phyloP scores from a whole-genome alignment of 495 filamentous ascomycete species.

The Aspergillus nidulans region DNA sequence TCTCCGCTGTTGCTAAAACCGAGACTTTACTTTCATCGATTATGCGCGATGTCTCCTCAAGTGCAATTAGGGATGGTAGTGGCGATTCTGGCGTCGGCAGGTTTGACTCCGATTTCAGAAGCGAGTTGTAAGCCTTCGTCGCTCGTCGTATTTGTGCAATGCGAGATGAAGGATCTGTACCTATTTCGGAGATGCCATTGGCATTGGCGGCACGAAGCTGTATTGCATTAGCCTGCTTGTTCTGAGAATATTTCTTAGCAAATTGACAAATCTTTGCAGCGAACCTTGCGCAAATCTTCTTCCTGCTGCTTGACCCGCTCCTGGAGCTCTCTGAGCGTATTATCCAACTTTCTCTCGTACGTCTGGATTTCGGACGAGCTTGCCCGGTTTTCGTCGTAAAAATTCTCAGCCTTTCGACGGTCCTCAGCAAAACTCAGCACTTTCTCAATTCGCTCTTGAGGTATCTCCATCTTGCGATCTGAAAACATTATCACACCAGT shows the following conservation, averaged over 20 bases:
- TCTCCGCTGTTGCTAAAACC: constrained; percentile 48
- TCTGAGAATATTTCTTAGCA: background rate
- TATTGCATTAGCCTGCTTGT: constrained; percentile 13
- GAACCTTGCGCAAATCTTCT: constrained; percentile 53
- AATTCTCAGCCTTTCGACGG: constrained; percentile 33
- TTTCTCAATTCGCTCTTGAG: constrained; percentile 32
- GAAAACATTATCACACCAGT: background rate
- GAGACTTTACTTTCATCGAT: constrained; percentile 59
- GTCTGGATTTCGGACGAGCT: constrained; percentile 30
- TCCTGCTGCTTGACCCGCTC: constrained; percentile 62
- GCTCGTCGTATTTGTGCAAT: constrained; percentile 53
- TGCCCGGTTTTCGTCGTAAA: constrained; percentile 30
- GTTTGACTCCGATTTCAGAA: constrained; percentile 55
- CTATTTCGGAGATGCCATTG: constrained; percentile 36
- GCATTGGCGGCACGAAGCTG: constrained; percentile 43
- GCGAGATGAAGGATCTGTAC: constrained; percentile 39
- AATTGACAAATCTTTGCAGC: background rate
- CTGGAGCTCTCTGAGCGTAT: constrained; percentile 61
- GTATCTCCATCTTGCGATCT: constrained; percentile 26
- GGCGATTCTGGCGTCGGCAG: constrained; percentile 63
- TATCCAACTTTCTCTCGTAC: constrained; percentile 53
- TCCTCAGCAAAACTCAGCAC: constrained; percentile 36
- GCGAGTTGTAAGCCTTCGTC: constrained; percentile 59
- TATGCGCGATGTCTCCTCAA: constrained; percentile 58
- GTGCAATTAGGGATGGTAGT: constrained; percentile 65